Base-by-base conservation (phyloP, 345 rosid genomes). In the Ceriops zippeliana region DNA sequence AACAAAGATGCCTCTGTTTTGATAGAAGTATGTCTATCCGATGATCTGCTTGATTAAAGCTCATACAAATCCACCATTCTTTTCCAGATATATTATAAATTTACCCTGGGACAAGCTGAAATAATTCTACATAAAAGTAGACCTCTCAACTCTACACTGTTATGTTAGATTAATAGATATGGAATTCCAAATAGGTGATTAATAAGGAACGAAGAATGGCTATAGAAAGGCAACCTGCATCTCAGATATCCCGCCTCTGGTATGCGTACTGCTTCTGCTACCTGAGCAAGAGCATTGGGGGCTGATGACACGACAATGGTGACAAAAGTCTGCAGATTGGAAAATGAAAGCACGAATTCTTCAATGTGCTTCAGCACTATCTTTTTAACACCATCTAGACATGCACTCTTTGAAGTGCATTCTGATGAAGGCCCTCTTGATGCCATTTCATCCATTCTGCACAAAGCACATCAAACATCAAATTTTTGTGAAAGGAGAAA, bases 221-320 rank as follows among this genome's bases (percentile, higher is more conserved):
- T 38, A 34, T 1, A 57, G 28, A 24, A 62, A 34, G 1, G 8
- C 47, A 68, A 79, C 81, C 82, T 82, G 85, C 85, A 82, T 78
- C 80, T 74, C 31, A 82, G 71, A 67, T 75, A 79, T n/a, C 79
- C 85, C 17, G 79, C 83, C 71, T 76, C 83, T 58, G 60, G 67
- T 56, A 79, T 82, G 37, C 66, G 64, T 6, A 70, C 74, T 52
- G 61, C 56, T 66, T 82, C 75, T 1, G 83, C 61, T 57, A 70
- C 71, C 71, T 76, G 83, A 26, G 72, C 59, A 15, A 82, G 58
- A 32, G 79, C 74, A 20, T 62, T 57, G 10, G 75, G 73, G 56
- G 75, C 52, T 26, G 79, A 65, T 42, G 79, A 76, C 31, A 47
- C 56, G 19, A 65, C 54, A 2, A 69, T 75, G 6, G 57, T 9